Base-by-base conservation (phyloP, 345 rosid species). In the Arabidopsis thaliana region DNA sequence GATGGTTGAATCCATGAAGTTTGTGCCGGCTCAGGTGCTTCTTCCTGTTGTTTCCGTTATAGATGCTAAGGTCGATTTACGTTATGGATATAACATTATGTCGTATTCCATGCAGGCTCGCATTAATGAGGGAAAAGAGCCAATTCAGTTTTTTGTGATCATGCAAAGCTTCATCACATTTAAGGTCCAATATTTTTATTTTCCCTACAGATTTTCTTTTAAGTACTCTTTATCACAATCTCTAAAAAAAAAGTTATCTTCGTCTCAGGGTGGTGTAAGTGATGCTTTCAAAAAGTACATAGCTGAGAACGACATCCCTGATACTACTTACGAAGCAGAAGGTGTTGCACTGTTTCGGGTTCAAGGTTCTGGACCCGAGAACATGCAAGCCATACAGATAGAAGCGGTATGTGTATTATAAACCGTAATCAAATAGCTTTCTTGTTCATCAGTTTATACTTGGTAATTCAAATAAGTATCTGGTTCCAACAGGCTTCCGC, bases 321-420 rank as follows among this genome's bases (percentile, higher is more conserved):
- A 93, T 77, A 93, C 79, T 51, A 96, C 97, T 30, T 93, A 91
- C 61, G 78, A 78, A 14, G 91, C 89, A 76, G 91, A 91, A 61
- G 91, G 95, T 65, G 41, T 88, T 75, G 99, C 99, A 13, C 62
- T 96, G 59, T 96, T 96, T 79, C 86, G 91, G 56, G 78, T 93
- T 73, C 97, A 96, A 81, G 99, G 99, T 59, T 84, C 96, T 81
- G 99, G 98, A 83, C 99, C 99, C 37, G 97, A 96, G 71, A 86
- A 89, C 78, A 93, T 96, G 99, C 99, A 96, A 88, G 91, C 98
- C 51, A 84, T 96, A 80, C 99, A 96, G 89, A 94, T 93, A 73
- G 95, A 96, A 60, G 79, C 96, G 6, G 99, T 96, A 91, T 46
- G 89, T 68, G 7, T 68, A 10, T 7, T 36, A 13, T 46, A 55